Conservation (phyloP, 805 yeast species). For the Barnettozyma pratensis region DNA sequence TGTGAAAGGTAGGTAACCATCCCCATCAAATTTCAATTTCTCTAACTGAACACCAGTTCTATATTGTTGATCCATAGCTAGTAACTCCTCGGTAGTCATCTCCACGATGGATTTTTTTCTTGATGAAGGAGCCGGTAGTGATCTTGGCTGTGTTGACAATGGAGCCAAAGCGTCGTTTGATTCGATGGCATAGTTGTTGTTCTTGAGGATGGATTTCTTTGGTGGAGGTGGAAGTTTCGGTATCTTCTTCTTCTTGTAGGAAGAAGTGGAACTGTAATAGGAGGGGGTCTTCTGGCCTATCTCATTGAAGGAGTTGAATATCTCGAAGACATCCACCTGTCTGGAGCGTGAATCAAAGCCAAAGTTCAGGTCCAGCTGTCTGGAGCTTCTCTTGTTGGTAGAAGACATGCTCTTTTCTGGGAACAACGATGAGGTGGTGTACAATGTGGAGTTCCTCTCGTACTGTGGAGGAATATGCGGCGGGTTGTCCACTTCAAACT, state of each 20-base stretch:
- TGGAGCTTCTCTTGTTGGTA: background rate
- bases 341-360: constrained; percentile 17
- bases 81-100: constrained; percentile 22
- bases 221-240: constrained; percentile 26
- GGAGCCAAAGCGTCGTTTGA: background rate
- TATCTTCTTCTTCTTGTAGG: constrained; percentile 9
- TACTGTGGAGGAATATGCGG: constrained; percentile 25
- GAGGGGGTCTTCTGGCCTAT: constrained; percentile 3
- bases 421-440: too few relatives aligned
- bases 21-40: constrained; percentile 21
- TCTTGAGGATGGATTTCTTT: constrained; percentile 20
- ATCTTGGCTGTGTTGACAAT: background rate
- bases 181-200: background rate
- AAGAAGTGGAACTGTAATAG: background rate
- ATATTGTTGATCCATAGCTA: constrained; percentile 23
- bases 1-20: constrained; percentile 19
- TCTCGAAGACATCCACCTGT: constrained; percentile 13
- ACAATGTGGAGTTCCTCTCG: background rate
- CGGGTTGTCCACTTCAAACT: constrained; percentile 18
- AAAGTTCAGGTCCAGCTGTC: constrained; percentile 16
- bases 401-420: background rate
- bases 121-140: background rate
- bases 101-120: constrained; percentile 24
- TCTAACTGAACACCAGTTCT: constrained; percentile 17
- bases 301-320: constrained; percentile 17